Evolutionary conservation across 2,329 filamentous ascomycete species (phyloP).

Genomic region (Microcera coccophila): DNA sequence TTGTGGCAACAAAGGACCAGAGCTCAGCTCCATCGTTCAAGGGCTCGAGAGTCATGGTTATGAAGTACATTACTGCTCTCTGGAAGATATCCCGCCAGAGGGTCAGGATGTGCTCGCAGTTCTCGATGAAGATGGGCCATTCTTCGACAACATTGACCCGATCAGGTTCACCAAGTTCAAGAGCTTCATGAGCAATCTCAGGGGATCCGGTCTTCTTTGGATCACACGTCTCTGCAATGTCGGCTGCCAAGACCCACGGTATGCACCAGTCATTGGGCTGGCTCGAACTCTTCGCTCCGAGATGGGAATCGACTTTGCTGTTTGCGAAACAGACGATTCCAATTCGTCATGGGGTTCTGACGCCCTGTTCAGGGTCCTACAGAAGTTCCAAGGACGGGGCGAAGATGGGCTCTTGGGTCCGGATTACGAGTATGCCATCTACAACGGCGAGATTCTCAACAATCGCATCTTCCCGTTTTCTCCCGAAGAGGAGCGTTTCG

Average conservation of each 20-base stretch:
- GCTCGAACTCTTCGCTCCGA: conserved; percentile 30
- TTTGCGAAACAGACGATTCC: conserved; percentile 27
- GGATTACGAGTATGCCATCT: conserved; percentile 33
- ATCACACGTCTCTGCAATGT: conserved; percentile 28
- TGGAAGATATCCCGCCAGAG: conserved; percentile 12
- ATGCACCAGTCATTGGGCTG: conserved; percentile 27
- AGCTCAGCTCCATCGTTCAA: conserved; percentile 1
- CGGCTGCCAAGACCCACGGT: conserved; percentile 24
- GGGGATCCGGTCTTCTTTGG: conserved; percentile 26
- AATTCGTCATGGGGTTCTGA: too few species aligned
- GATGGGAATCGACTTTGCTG: conserved; percentile 24
- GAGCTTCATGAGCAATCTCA: conserved; percentile 3
- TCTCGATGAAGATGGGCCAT: conserved; percentile 25
- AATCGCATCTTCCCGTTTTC: conserved; percentile 26
- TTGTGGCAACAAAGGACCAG: not conserved
- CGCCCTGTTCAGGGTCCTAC: conserved; percentile 7
- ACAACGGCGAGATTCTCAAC: conserved; percentile 24
- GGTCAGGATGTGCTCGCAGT: conserved; percentile 27
- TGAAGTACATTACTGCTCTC: conserved; percentile 9
- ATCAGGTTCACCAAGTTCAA: conserved; percentile 14
- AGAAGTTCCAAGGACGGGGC: conserved; percentile 14
- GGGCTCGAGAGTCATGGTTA: conserved; percentile 16
- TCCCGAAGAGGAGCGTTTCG: conserved; percentile 19
- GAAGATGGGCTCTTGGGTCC: conserved; percentile 19
- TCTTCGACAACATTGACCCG: conserved; percentile 23